Evolutionary conservation across 805 yeast species (phyloP), one percentile per base, ranked within the genome.

Genomic region (Ogataea paraovalis): DNA sequence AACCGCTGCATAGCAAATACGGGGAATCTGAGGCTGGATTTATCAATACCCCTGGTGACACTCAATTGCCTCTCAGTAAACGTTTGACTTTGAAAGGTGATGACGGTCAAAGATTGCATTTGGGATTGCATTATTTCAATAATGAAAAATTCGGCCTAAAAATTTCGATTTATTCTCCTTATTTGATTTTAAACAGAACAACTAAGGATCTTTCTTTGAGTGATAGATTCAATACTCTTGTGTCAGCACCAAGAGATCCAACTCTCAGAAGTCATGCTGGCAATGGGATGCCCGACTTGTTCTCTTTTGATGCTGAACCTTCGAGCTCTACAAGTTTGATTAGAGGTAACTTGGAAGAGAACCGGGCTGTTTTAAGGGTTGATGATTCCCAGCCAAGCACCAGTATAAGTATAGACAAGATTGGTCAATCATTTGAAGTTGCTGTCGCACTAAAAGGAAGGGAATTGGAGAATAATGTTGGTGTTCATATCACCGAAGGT

Each of bases 321-420:
- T 68, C 67, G 10, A 83, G 79, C 43, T 45, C 51, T 2, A 41
- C 48, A 25, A 58, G 59, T 8, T 45, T 62, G 19, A 52, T 64
- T 19, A 50, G 58, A n/a, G 66, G 66, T 7, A 63, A 61, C 39
- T 51, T 64, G 19, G 76, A 82, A 23, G 76, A 74, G 38, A 83
- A 85, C 56, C 72, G 95, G 48, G 95, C 91, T 0, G 59, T 75
- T 22, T 57, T 91, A 6, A 75, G 77, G 50, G 73, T 87, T 19
- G 85, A 78, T 0, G 87, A 85, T 46, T 84, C 96, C 0, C 72
- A 73, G 6, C 78, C 87, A 78, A 85, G 96, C 53, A 62, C 71
- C 1, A 87, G 88, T 2, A 71, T 88, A 42, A 83, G 96, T 61
- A 82, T 94, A 58, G 97, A 91, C 61, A 95, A 96, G 3, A 76